Percentiles rank a stretch among this genome's conserved stretches.
These are phyloP conservation scores for Bondarzewia mesenterica DNA, from an alignment of 1,284 basidiomycete species.

Conservation along the genomic window DNA sequence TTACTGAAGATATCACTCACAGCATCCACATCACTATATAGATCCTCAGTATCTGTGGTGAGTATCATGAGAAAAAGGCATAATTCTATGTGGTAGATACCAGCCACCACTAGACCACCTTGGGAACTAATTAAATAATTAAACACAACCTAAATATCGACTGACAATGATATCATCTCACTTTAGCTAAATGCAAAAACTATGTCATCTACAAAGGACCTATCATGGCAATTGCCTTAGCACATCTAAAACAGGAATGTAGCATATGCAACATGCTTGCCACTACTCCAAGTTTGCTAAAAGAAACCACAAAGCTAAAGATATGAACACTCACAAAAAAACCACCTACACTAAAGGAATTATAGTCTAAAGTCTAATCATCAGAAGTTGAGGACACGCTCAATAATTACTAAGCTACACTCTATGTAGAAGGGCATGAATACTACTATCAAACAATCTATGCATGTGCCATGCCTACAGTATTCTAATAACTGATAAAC, in stretches of 20 bases:
- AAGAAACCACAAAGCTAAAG: neutral
- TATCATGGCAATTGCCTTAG: neutral
- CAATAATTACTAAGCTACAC: no score
- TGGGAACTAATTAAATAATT: neutral
- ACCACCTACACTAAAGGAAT: no score
- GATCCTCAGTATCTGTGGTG: no score
- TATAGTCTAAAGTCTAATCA: no score
- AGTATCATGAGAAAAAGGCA: neutral
- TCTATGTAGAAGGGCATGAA: no score
- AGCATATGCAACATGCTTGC: neutral
- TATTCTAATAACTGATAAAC: neutral
- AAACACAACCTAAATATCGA: neutral
- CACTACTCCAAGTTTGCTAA: neutral
- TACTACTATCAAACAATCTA: no score
- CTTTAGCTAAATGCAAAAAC: neutral
- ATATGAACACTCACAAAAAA: neutral
- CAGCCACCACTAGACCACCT: neutral
- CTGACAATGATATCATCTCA: neutral
- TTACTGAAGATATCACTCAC: no score
- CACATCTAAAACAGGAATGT: neutral
- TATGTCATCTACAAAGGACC: neutral
- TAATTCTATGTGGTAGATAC: neutral
- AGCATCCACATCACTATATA: no score
- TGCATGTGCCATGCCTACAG: no score
- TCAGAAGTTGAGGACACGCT: no score